These are phyloP conservation scores for Aspergillus udagawae DNA, from an alignment of 2,329 filamentous ascomycete species.

Conservation along the genomic window DNA sequence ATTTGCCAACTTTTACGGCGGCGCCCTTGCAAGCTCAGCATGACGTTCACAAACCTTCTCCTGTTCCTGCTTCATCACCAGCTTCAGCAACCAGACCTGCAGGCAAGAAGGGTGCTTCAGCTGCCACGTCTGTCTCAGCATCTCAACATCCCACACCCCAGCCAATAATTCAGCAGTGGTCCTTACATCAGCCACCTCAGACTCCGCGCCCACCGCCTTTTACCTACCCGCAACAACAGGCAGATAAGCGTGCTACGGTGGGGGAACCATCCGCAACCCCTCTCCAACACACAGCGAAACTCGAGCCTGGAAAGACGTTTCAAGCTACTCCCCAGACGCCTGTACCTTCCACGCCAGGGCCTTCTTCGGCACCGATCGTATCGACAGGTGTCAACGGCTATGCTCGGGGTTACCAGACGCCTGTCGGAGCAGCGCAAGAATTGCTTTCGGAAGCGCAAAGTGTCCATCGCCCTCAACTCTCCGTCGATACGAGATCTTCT, in stretches of 20 bases:
- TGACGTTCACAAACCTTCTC: conserved; percentile 13
- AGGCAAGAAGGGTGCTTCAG: conserved; percentile 12
- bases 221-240: conserved; percentile 16
- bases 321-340: conserved; percentile 15
- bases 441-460: conserved; percentile 22
- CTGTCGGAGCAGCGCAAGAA: conserved; percentile 21
- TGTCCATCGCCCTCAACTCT: conserved; percentile 29
- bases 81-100: conserved; percentile 9
- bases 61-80: conserved; percentile 12
- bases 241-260: conserved; percentile 10
- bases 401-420: conserved; percentile 25
- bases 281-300: conserved; percentile 15
- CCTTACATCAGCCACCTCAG: conserved; percentile 29
- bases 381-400: conserved; percentile 22
- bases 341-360: conserved; percentile 26
- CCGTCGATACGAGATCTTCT: conserved; percentile 38
- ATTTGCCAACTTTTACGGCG: conserved; percentile 13
- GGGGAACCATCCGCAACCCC: conserved; percentile 18
- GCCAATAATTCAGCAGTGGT: conserved; percentile 36
- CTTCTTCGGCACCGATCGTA: conserved; percentile 15
- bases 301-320: conserved; percentile 11
- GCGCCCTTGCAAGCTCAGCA: conserved; percentile 26
- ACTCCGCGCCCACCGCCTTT: conserved; percentile 25
- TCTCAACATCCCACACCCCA: conserved; percentile 24
- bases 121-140: conserved; percentile 12